A percentile compares a stretch with the other conserved stretches of the same genome.
Conservation (phyloP, 2,329 filamentous ascomycete species). For the Xylaria sp. region DNA sequence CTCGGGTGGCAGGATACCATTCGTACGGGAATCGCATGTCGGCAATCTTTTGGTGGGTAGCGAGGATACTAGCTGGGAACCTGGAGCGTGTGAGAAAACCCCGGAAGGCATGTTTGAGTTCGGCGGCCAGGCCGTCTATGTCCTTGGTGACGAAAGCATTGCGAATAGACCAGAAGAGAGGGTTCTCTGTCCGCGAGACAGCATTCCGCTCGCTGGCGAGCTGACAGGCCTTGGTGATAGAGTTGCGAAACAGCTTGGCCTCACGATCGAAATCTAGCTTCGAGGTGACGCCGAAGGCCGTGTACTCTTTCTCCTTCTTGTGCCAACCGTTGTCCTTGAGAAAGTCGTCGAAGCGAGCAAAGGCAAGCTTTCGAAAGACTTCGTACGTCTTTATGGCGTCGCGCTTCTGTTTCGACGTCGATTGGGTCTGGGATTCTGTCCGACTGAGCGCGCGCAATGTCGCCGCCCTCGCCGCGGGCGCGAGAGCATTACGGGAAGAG, state of each 20-base stretch:
- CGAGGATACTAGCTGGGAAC: slow-evolving; percentile 61
- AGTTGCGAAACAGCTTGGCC: slow-evolving; percentile 51
- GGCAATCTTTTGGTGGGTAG: slow-evolving; percentile 69
- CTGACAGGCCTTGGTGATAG: slow-evolving; percentile 52
- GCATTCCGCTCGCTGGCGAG: slow-evolving; percentile 48
- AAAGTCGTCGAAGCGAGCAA: slow-evolving; percentile 44
- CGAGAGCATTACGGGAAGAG: not conserved
- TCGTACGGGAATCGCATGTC: slow-evolving; percentile 89
- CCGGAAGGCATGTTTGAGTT: slow-evolving; percentile 72
- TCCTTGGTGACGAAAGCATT: slow-evolving; percentile 64
- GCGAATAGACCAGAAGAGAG: slow-evolving; percentile 63
- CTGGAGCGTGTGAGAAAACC: slow-evolving; percentile 63
- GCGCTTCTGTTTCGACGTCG: not conserved
- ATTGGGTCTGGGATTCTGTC: not conserved
- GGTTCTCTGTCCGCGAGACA: slow-evolving; percentile 52
- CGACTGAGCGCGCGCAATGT: not conserved
- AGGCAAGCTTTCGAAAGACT: slow-evolving; percentile 34
- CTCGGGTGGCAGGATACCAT: slow-evolving; percentile 87
- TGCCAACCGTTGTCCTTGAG: slow-evolving; percentile 40
- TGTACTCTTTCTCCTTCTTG: slow-evolving; percentile 37
- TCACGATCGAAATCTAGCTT: slow-evolving; percentile 52
- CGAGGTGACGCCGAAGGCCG: slow-evolving; percentile 45
- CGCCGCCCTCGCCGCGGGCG: not conserved
- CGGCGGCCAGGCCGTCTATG: slow-evolving; percentile 54
- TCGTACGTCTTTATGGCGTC: slow-evolving; percentile 30